A percentile compares a stretch with the other conserved stretches of the same genome.
These are phyloP conservation scores for Axilococcus clingmanii DNA, from an alignment of 139 green algal species.

Conservation along the genomic window DNA sequence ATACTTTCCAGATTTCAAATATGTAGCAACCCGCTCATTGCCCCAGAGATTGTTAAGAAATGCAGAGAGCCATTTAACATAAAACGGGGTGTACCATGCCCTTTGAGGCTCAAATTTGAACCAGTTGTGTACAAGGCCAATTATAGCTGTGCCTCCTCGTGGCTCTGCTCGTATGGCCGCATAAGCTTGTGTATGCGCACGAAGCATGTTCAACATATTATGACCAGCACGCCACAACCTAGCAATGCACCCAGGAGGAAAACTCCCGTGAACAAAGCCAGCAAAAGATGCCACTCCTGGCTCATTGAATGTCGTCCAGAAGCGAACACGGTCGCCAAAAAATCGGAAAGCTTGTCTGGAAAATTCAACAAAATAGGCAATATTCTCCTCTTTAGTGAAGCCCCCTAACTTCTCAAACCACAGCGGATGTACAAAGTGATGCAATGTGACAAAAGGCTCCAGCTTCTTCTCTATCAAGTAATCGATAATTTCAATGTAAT, in stretches of 20 bases:
- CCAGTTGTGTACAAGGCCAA: constrained; percentile 53
- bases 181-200: constrained; percentile 49
- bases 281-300: constrained; percentile 50
- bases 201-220: constrained; percentile 32
- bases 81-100: constrained; percentile 5
- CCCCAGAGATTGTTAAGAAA: constrained; percentile 36
- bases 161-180: constrained; percentile 52
- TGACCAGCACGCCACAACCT: constrained; percentile 17
- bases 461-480: constrained; percentile 30
- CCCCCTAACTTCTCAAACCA: constrained; percentile 76
- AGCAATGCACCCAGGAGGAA: constrained; percentile 51
- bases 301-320: constrained; percentile 87
- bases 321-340: constrained; percentile 46
- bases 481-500: constrained; percentile 42
- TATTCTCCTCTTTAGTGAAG: constrained; percentile 64
- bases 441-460: constrained; percentile 65
- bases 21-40: constrained; percentile 35
- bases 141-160: constrained; percentile 14
- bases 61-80: constrained; percentile 16
- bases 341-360: constrained; percentile 35
- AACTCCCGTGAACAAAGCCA: constrained; percentile 54
- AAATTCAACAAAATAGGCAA: constrained; percentile 63
- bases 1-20: constrained; percentile 39
- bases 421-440: constrained; percentile 73
- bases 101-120: constrained; percentile 38